Evolutionary conservation across 2,329 filamentous ascomycete species (phyloP).

Genomic region (Ceratocystis cacaofunesta): DNA sequence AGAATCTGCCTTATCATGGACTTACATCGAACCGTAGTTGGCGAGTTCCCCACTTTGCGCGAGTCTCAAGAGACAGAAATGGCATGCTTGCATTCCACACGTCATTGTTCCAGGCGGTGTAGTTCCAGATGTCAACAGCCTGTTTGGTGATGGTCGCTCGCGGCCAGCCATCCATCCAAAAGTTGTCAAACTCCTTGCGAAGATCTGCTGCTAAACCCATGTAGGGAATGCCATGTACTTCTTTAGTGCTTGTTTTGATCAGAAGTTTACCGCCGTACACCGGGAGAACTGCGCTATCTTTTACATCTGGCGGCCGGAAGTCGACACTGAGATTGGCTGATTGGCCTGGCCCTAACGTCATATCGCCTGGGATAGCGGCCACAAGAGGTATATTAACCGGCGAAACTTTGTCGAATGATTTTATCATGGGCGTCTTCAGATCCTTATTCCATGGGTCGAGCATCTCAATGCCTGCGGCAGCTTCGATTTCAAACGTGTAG

Average conservation of each 20-base stretch:
- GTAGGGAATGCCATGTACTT: constrained; percentile 30
- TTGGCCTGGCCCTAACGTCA: constrained; percentile 1
- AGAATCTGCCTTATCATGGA: not conserved
- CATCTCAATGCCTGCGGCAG: constrained; percentile 17
- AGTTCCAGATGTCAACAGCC: not conserved
- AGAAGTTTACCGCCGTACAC: constrained; percentile 32
- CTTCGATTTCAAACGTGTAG: constrained; percentile 30
- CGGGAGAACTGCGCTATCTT: constrained; percentile 25
- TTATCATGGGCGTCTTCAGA: constrained; percentile 11
- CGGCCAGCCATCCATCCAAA: constrained; percentile 13
- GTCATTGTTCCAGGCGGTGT: constrained; percentile 3
- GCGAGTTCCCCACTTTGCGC: constrained; percentile 15
- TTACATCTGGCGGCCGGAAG: constrained; percentile 21
- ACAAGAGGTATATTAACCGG: constrained; percentile 7
- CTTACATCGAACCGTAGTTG: constrained; percentile 18
- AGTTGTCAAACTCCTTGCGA: constrained; percentile 6
- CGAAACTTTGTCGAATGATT: constrained; percentile 9
- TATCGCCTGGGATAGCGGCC: not conserved
- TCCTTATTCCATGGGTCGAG: constrained; percentile 7
- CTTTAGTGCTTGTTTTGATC: constrained; percentile 27
- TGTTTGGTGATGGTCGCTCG: constrained; percentile 1
- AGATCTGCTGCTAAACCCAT: constrained; percentile 14
- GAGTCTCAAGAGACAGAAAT: constrained; percentile 7
- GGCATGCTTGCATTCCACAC: constrained; percentile 13
- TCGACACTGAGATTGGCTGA: constrained; percentile 18